phyloP scores from a whole-genome alignment of 352 stramenopile species.

The Thalassiosira hispida region DNA sequence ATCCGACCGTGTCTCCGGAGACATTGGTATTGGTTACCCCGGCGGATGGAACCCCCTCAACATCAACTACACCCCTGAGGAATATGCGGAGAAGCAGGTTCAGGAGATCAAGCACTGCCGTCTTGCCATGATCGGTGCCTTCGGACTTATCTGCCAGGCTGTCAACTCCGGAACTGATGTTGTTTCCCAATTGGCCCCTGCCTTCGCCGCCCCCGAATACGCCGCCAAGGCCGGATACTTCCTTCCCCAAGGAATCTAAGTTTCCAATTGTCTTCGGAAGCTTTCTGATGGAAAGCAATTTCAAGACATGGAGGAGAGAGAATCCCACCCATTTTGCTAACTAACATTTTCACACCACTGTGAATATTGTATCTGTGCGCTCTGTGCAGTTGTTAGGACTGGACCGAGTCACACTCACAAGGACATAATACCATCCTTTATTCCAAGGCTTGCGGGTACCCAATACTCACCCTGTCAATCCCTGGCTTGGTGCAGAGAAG shows the following conservation, averaged over 20 bases:
- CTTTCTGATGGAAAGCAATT: neutral
- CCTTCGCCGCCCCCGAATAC: conserved; percentile 83
- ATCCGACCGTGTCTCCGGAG: conserved; percentile 70
- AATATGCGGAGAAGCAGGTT: conserved; percentile 87
- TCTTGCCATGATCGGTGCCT: conserved; percentile 88
- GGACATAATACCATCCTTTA: neutral
- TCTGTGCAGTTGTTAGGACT: neutral
- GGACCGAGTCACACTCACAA: neutral
- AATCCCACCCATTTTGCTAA: neutral
- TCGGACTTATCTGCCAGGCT: conserved; percentile 86
- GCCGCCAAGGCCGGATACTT: conserved; percentile 88
- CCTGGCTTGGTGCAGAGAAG: conserved; percentile 22
- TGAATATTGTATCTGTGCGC: neutral
- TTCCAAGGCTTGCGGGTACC: neutral
- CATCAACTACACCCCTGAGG: conserved; percentile 87
- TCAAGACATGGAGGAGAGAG: conserved; percentile 5
- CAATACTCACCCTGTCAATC: neutral
- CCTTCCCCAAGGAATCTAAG: conserved; percentile 88
- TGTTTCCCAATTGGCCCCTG: conserved; percentile 82
- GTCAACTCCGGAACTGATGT: conserved; percentile 81
- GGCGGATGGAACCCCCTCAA: conserved; percentile 87
- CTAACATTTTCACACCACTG: neutral
- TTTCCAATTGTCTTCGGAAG: neutral
- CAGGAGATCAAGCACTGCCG: conserved; percentile 90
- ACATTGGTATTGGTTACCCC: conserved; percentile 85